Base-by-base conservation (phyloP, 2,329 filamentous ascomycete species). In the Fusarium virguliforme region DNA sequence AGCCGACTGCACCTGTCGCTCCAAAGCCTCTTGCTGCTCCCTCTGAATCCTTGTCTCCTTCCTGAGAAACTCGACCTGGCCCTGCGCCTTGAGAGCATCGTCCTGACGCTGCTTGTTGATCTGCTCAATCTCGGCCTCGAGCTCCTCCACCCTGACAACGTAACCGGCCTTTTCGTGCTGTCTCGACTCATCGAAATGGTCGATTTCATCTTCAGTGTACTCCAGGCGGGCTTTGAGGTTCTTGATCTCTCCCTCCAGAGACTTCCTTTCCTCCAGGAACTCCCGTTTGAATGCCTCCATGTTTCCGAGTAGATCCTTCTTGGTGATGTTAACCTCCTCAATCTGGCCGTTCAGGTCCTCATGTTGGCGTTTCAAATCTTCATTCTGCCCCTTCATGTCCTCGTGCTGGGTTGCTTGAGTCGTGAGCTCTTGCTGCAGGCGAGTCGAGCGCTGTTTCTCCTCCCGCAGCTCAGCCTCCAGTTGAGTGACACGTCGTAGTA, bases 231-330 rank as follows among this genome's bases (percentile, higher is more conserved):
- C 86, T 76, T 92, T 95, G 63, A 95, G 87, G 13, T 88, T 87
- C 73, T 90, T 91, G 63, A 96, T 90, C 78, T 98, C 95, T 15
- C 89, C 86, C 74, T 97, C 93, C 1, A 98, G 85, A 9, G 91
- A 92, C 76, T 92, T 94, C 40, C 96, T 90, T 80, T 98, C 95
- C 55, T 91, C 90, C 37, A 92, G 86, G 73, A 97, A 98, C 76
- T 98, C 96, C 28, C 90, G 90, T 80, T 98, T 94, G 71, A 97
- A 89, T 12, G 95, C 92, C 77, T 98, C 94, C 83, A 99, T 94
- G 77, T 99, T 99, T 71, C 94, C 92, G 82, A 99, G 90, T 9
- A 99, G 88, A 79, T 98, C 96, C 74, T 93, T 92, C 80, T 99
- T 99, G 1, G 93, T 98, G 3, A 94, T 95, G 74, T 96, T 94